Evolutionary conservation across 768 basidiomycete genomes (phyloP).

Genomic region (Pleurotus tuoliensis): DNA sequence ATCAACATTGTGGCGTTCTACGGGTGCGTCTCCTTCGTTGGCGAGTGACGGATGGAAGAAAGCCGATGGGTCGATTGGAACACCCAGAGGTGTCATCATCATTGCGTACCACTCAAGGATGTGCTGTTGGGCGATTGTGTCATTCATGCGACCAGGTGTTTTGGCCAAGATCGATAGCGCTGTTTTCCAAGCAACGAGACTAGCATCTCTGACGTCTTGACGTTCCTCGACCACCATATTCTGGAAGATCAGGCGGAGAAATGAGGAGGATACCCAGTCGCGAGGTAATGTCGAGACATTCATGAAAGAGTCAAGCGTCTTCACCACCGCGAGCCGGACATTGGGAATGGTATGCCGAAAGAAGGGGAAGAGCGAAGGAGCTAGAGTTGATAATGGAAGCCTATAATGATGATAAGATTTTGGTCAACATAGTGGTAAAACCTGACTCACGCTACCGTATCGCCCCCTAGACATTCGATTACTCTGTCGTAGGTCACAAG

Average conservation of each 20-base stretch:
- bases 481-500: conserved; percentile 77
- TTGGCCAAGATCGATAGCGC: conserved; percentile 55
- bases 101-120: conserved; percentile 83
- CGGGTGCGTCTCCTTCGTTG: conserved; percentile 39
- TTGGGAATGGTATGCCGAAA: conserved; percentile 95
- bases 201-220: conserved; percentile 72
- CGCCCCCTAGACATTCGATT: conserved; percentile 68
- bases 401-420: conserved; percentile 31
- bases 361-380: conserved; percentile 90
- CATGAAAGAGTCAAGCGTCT: conserved; percentile 86
- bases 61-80: conserved; percentile 61
- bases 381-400: conserved; percentile 75
- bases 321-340: conserved; percentile 90
- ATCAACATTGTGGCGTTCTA: conserved; percentile 89
- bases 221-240: conserved; percentile 93
- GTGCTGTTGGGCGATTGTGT: conserved; percentile 51
- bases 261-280: conserved; percentile 76
- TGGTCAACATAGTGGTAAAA: background rate
- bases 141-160: conserved; percentile 46
- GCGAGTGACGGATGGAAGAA: conserved; percentile 66
- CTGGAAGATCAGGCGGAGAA: conserved; percentile 86
- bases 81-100: conserved; percentile 86
- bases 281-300: conserved; percentile 64
- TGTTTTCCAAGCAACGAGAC: conserved; percentile 69
- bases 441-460: conserved; percentile 64